Evolutionary conservation across 345 rosid genomes (phyloP).

Genomic region (Jatropha curcas): DNA sequence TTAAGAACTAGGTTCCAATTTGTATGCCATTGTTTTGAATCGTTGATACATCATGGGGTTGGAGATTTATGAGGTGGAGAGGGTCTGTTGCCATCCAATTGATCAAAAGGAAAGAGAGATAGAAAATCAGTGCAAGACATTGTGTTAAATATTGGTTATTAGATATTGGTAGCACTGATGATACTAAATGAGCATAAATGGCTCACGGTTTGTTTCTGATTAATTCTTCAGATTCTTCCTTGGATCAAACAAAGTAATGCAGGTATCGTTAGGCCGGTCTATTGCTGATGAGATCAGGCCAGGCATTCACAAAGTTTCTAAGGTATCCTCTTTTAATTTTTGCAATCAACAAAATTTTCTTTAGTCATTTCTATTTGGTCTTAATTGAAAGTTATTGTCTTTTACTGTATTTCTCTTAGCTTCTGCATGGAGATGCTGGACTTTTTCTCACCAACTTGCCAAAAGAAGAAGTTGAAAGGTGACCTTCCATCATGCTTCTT

Average conservation of each 20-base stretch:
- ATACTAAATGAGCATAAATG: neutral
- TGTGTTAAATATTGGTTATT: no score
- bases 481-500: neutral
- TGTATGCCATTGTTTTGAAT: neutral
- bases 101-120: no score
- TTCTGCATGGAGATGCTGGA: conserved; percentile 78
- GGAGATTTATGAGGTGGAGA: no score
- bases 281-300: conserved; percentile 81
- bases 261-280: conserved; percentile 89
- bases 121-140: no score
- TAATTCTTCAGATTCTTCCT: conserved; percentile 66
- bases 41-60: no score
- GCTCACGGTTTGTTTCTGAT: neutral
- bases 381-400: neutral
- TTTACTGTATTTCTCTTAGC: conserved; percentile 36
- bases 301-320: conserved; percentile 71
- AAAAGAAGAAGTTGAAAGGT: conserved; percentile 88
- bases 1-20: no score
- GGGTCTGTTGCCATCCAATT: no score
- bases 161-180: neutral
- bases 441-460: conserved; percentile 76
- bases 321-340: conserved; percentile 41
- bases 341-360: conserved; percentile 5
- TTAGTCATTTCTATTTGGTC: neutral
- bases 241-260: conserved; percentile 98